phyloP scores from a whole-genome alignment of 345 rosid species.

The Salix exigua region DNA sequence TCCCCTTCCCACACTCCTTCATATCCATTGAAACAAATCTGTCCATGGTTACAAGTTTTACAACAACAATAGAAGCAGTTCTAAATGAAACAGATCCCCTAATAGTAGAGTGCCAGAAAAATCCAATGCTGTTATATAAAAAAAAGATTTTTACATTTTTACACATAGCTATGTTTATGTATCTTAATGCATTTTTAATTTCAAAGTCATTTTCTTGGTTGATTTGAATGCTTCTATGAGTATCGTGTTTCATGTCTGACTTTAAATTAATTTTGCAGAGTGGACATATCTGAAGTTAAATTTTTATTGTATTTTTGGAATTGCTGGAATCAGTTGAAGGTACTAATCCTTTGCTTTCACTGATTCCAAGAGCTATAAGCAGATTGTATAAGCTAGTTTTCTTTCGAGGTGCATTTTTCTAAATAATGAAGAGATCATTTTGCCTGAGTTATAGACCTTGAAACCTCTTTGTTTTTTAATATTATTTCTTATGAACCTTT shows the following conservation, averaged over 20 bases:
- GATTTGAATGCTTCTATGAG: neutral
- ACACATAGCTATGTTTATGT: neutral
- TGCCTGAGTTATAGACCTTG: neutral
- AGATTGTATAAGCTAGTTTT: neutral
- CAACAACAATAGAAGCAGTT: neutral
- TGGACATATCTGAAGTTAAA: constrained; percentile 79
- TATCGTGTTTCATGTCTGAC: neutral
- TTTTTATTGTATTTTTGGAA: constrained; percentile 83
- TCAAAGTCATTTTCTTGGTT: neutral
- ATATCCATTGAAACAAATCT: neutral
- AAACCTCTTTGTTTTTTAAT: neutral
- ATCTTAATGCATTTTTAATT: neutral
- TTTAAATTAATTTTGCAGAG: constrained; percentile 38
- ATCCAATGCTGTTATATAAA: neutral
- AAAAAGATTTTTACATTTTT: neutral
- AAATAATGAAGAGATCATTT: neutral
- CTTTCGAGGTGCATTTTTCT: neutral
- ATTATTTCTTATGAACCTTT: neutral
- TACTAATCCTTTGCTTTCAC: constrained; percentile 18
- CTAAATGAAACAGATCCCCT: neutral
- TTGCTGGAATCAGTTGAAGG: constrained; percentile 77
- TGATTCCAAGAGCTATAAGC: neutral
- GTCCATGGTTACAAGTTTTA: neutral
- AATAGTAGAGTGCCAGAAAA: neutral
- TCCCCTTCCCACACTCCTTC: neutral